Percentiles rank a stretch among this genome's conserved stretches.
These are phyloP conservation scores for Aspergillus japonicus DNA, from an alignment of 2,329 filamentous ascomycete species.

Conservation along the genomic window DNA sequence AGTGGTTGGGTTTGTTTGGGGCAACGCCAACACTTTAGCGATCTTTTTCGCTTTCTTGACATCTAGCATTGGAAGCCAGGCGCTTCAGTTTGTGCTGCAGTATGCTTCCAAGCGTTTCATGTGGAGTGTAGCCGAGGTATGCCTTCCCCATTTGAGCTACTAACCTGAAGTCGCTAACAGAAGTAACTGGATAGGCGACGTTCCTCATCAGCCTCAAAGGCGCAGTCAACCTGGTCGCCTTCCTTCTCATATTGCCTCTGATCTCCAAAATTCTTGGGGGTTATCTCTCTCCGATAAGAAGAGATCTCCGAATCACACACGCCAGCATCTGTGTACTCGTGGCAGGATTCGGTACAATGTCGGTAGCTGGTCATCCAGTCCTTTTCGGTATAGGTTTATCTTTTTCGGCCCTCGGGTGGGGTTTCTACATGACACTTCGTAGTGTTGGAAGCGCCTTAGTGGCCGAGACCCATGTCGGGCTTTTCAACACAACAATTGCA, in stretches of 20 bases:
- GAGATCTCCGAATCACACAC: conserved; percentile 10
- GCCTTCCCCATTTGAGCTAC: neutral
- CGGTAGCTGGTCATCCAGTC: conserved; percentile 5
- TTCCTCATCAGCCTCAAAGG: conserved; percentile 14
- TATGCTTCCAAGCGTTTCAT: conserved; percentile 16
- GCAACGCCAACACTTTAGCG: neutral
- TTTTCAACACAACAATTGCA: conserved; percentile 15
- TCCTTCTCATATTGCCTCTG: conserved; percentile 12
- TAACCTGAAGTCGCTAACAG: neutral
- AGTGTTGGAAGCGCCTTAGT: conserved; percentile 17
- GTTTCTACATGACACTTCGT: conserved; percentile 14
- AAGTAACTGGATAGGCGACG: conserved; percentile 1
- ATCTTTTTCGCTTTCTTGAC: conserved; percentile 11
- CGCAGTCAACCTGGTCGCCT: conserved; percentile 1
- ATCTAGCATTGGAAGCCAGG: conserved; percentile 8
- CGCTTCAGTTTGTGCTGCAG: conserved; percentile 12
- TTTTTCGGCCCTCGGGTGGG: conserved; percentile 10
- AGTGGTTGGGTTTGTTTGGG: conserved; percentile 5
- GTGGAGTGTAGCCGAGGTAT: conserved; percentile 16
- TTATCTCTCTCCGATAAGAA: conserved; percentile 4
- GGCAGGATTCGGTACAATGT: conserved; percentile 11
- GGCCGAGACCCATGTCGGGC: conserved; percentile 6
- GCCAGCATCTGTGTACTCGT: conserved; percentile 4
- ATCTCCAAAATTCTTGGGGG: conserved; percentile 2
- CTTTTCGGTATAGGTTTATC: conserved; percentile 10